These are phyloP conservation scores for Rhizoctonia solani DNA, from an alignment of 1,284 basidiomycete species.

Conservation along the genomic window DNA sequence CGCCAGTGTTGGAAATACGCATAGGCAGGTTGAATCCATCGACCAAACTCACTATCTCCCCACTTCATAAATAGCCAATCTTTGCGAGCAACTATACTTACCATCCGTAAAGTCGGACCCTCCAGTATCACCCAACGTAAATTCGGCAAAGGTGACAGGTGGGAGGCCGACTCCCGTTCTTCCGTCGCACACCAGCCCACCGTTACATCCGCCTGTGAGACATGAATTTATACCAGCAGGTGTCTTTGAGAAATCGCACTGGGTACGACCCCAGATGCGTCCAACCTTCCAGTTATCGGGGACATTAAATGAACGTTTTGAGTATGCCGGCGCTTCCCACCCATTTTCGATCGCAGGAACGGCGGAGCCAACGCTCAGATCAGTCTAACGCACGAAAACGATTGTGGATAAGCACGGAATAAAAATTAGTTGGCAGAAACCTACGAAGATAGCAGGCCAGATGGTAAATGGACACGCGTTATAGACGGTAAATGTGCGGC, in stretches of 20 bases:
- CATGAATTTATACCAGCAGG: conserved; percentile 58
- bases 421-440: no score
- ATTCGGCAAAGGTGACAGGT: conserved; percentile 64
- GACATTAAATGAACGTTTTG: conserved; percentile 49
- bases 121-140: conserved; percentile 52
- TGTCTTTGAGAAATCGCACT: conserved; percentile 54
- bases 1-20: conserved; percentile 25
- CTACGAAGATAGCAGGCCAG: no score
- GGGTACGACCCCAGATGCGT: conserved; percentile 55
- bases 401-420: no score
- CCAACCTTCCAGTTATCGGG: conserved; percentile 56
- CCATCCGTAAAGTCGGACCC: conserved; percentile 55
- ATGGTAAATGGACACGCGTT: no score
- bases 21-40: conserved; percentile 39
- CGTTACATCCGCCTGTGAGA: conserved; percentile 52
- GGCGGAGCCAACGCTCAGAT: conserved; percentile 4
- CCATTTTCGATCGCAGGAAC: conserved; percentile 9
- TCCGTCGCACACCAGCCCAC: conserved; percentile 58
- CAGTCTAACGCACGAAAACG: no score
- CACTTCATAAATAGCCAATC: background rate
- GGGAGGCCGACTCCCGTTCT: conserved; percentile 60
- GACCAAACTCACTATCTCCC: conserved; percentile 27
- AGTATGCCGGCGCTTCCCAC: background rate
- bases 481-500: no score
- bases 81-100: background rate